Evolutionary conservation across 805 yeast species (phyloP).

Genomic region (Candida oleophila): DNA sequence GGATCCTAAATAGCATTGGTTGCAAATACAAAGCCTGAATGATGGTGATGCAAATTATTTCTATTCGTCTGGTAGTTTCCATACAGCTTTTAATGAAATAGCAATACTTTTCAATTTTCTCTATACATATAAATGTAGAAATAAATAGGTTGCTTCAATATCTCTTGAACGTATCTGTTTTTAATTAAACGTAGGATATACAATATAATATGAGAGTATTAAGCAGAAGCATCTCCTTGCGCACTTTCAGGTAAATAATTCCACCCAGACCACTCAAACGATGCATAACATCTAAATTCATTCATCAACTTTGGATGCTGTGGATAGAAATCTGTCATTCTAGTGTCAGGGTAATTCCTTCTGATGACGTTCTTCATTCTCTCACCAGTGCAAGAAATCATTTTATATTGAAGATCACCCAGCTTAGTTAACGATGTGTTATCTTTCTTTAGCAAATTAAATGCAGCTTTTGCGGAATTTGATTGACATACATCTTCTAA

Average conservation of each 20-base stretch:
- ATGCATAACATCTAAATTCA: conserved; percentile 84
- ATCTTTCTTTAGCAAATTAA: conserved; percentile 50
- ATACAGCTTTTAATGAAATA: too few species aligned
- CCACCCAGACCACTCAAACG: conserved; percentile 72
- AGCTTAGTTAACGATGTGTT: conserved; percentile 31
- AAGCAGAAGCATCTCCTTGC: conserved; percentile 1
- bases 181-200: too few species aligned
- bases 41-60: too few species aligned
- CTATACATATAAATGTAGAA: too few species aligned
- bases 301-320: conserved; percentile 81
- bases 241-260: conserved; percentile 29
- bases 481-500: conserved; percentile 79
- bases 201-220: too few species aligned
- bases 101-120: too few species aligned
- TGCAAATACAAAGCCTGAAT: background rate
- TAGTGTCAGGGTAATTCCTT: conserved; percentile 61
- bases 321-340: conserved; percentile 68
- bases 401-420: conserved; percentile 45
- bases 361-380: conserved; percentile 70
- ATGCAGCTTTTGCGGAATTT: conserved; percentile 55
- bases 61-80: too few species aligned
- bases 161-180: too few species aligned
- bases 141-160: too few species aligned
- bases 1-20: background rate
- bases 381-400: conserved; percentile 87